These are phyloP conservation scores for Wallacemonas sp. DNA, from an alignment of 208 protist genomes.

Conservation along the genomic window DNA sequence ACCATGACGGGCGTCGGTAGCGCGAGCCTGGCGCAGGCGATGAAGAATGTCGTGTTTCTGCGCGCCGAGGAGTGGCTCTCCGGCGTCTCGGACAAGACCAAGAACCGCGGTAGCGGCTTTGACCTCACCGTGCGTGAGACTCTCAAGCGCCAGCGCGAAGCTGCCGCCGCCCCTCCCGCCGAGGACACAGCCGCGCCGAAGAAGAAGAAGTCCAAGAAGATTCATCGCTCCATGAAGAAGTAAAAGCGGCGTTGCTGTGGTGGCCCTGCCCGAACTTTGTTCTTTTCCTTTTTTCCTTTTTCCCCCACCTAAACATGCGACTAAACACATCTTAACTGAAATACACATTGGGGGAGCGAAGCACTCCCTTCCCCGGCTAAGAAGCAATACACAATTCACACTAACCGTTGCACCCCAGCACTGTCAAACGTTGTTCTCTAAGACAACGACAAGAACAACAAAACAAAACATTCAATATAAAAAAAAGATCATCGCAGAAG, in stretches of 20 bases:
- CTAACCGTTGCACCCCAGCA: too few species aligned
- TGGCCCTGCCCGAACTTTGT: neutral
- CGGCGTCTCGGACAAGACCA: constrained; percentile 47
- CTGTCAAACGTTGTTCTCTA: too few species aligned
- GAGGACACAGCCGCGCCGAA: constrained; percentile 21
- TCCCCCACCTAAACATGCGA: too few species aligned
- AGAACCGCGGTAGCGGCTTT: constrained; percentile 44
- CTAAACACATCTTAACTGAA: too few species aligned
- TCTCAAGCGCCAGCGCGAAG: constrained; percentile 71
- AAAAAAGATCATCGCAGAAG: too few species aligned
- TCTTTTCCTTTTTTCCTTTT: neutral
- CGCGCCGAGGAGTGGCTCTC: constrained; percentile 84
- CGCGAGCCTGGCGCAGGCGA: constrained; percentile 63
- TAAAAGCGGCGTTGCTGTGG: constrained; percentile 16
- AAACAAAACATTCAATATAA: too few species aligned
- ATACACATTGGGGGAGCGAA: too few species aligned
- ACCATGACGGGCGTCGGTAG: constrained; percentile 74
- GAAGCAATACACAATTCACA: too few species aligned
- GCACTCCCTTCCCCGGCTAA: too few species aligned
- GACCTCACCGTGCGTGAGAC: constrained; percentile 75
- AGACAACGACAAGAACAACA: too few species aligned
- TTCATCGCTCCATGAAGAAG: constrained; percentile 77
- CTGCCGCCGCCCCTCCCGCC: constrained; percentile 12
- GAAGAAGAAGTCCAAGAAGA: constrained; percentile 53
- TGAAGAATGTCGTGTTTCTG: constrained; percentile 85